Conservation (phyloP, 1,284 basidiomycete species). For the Ceratobasidium sp. region DNA sequence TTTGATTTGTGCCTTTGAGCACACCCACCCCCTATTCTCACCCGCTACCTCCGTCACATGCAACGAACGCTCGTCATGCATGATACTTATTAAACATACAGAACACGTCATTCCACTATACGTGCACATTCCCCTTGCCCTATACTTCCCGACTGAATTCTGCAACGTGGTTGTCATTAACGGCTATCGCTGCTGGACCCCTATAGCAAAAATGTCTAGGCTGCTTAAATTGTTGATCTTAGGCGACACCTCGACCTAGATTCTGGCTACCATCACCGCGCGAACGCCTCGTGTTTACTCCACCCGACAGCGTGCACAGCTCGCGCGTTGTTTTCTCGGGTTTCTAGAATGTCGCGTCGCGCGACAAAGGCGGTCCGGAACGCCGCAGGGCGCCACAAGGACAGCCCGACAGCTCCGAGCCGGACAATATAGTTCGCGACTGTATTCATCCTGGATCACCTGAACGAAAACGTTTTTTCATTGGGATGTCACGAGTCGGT, state of each 20-base stretch:
- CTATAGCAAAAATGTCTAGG: conserved; percentile 11
- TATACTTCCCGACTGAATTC: conserved; percentile 10
- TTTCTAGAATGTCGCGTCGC: conserved; percentile 6
- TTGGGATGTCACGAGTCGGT: conserved; percentile 5
- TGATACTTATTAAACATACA: neutral
- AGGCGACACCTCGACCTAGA: conserved; percentile 10
- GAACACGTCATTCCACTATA: neutral
- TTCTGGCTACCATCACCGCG: conserved; percentile 15
- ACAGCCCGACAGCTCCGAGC: too few relatives aligned
- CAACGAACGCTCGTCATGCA: neutral
- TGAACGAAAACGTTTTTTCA: neutral
- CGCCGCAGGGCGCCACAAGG: neutral
- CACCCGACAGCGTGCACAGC: conserved; percentile 21
- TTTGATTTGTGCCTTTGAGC: neutral
- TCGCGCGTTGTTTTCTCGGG: conserved; percentile 17
- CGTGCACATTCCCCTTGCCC: neutral
- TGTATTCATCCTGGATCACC: too few relatives aligned
- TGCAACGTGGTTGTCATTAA: conserved; percentile 14
- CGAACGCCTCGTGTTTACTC: conserved; percentile 27
- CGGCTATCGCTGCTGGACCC: conserved; percentile 5
- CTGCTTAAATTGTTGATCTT: neutral
- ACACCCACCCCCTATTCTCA: neutral
- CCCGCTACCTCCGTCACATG: neutral
- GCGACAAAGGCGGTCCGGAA: conserved; percentile 2
- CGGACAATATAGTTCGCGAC: too few relatives aligned